A percentile compares a stretch with the other conserved stretches of the same genome.
Conservation (phyloP, 2,329 filamentous ascomycete species). For the Pseudogymnoascus sp. region DNA sequence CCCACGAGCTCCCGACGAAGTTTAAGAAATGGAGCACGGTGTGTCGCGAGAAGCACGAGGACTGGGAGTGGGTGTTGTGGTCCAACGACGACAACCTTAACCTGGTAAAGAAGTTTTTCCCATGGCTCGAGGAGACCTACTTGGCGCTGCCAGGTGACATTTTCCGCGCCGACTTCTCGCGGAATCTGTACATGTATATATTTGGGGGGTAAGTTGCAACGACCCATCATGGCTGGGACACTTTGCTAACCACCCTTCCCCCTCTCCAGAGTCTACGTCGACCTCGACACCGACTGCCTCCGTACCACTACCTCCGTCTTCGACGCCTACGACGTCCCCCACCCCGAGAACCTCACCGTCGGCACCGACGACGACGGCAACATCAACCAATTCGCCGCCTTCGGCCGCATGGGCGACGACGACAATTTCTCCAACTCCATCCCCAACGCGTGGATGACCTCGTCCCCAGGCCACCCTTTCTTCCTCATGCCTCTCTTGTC, state of each 20-base stretch:
- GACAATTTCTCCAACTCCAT: slow-evolving; percentile 27
- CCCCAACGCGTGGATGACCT: slow-evolving; percentile 34
- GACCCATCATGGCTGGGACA: neutral
- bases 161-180: neutral
- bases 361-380: slow-evolving; percentile 10
- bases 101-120: slow-evolving; percentile 29
- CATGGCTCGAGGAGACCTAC: slow-evolving; percentile 25
- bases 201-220: slow-evolving; percentile 28
- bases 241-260: neutral
- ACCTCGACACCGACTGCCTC: slow-evolving; percentile 31
- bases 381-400: slow-evolving; percentile 18
- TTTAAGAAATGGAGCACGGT: slow-evolving; percentile 27
- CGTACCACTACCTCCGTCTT: slow-evolving; percentile 21
- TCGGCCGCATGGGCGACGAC: slow-evolving; percentile 30
- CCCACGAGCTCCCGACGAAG: neutral
- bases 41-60: slow-evolving; percentile 26
- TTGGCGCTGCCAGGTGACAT: neutral
- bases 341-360: slow-evolving; percentile 15
- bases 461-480: slow-evolving; percentile 31
- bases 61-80: slow-evolving; percentile 34
- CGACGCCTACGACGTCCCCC: slow-evolving; percentile 20
- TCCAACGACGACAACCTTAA: slow-evolving; percentile 32
- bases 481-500: slow-evolving; percentile 26
- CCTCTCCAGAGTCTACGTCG: slow-evolving; percentile 25
- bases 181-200: slow-evolving; percentile 32